These are phyloP conservation scores for Camellia oleifera DNA, from an alignment of 179 eudicot species.

Conservation along the genomic window DNA sequence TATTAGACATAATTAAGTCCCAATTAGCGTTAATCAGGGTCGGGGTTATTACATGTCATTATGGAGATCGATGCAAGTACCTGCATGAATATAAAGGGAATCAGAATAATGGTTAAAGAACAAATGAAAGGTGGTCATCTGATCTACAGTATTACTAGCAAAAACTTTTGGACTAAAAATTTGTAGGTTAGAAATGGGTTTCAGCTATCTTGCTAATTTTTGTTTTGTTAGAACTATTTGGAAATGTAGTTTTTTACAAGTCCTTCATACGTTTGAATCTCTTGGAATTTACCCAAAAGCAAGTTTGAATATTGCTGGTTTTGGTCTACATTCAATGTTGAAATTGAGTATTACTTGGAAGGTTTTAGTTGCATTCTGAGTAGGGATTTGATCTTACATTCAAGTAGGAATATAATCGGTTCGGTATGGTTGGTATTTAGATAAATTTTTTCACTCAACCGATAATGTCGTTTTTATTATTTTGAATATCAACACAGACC, in stretches of 20 bases:
- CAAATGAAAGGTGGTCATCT: background rate
- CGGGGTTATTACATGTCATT: no score
- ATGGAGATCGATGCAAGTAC: slow-evolving; percentile 60
- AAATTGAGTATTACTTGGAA: background rate
- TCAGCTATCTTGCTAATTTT: slow-evolving; percentile 16
- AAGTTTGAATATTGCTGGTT: no score
- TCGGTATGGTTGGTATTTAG: no score
- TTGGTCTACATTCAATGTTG: background rate
- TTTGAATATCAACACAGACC: no score
- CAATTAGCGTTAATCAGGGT: no score
- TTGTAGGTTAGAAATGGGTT: background rate
- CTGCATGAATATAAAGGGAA: slow-evolving; percentile 36
- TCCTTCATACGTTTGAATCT: background rate
- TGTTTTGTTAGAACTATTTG: background rate
- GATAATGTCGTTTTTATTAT: no score
- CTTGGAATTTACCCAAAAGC: background rate
- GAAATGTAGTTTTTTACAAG: background rate
- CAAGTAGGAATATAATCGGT: no score
- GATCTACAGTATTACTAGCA: background rate
- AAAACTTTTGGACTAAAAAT: background rate
- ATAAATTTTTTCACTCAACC: no score
- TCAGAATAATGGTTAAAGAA: background rate
- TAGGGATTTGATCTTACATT: no score
- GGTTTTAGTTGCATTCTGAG: no score
- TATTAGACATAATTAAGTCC: no score